Evolutionary conservation across 1,284 basidiomycete species (phyloP), one percentile per base, ranked within the genome.

Genomic region (Puccinia coronata): DNA sequence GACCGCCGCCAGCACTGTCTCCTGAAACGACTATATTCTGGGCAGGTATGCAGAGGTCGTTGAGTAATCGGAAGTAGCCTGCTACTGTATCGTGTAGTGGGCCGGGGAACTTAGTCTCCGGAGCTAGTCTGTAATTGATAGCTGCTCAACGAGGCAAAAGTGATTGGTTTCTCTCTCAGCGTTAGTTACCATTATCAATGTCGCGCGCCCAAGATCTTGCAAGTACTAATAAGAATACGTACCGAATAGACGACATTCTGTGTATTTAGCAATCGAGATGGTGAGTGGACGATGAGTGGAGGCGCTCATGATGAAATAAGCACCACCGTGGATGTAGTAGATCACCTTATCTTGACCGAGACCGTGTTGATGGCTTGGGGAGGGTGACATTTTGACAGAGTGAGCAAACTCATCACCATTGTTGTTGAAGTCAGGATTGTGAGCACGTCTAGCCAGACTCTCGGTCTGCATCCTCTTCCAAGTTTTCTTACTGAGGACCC

Each of bases 121-220:
- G 96, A 0, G 96, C 96, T 41, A 99, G 89, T 25, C 96, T 92
- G 87, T 99, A 99, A 86, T 98, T 95, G 84, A 98, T 89, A n/a
- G 74, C 74, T 76, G n/a, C 28, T 36, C 18, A 28, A n/a, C 39
- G 39, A 70, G 43, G 34, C 16, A 28, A 25, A 39, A 39, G 55
- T 34, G 71, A 36, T 8, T 47, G 8, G 8, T 11, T 47, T 47
- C n/a, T n/a, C n/a, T n/a, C n/a, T 47, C 43, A 47, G 43, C n/a
- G n/a, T n/a, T n/a, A n/a, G n/a, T n/a, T n/a, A n/a, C n/a, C n/a
- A n/a, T n/a, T n/a, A n/a, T n/a, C n/a, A n/a, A n/a, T n/a, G n/a
- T n/a, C n/a, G n/a, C n/a, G n/a, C n/a, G n/a, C n/a, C n/a, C n/a
- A n/a, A n/a, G n/a, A n/a, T n/a, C n/a, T n/a, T n/a, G n/a, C n/a